Percentiles rank a stretch among this genome's conserved stretches.
Evolutionary conservation across 1,284 basidiomycete species (phyloP).

Genomic region (Schizophyllum amplum): DNA sequence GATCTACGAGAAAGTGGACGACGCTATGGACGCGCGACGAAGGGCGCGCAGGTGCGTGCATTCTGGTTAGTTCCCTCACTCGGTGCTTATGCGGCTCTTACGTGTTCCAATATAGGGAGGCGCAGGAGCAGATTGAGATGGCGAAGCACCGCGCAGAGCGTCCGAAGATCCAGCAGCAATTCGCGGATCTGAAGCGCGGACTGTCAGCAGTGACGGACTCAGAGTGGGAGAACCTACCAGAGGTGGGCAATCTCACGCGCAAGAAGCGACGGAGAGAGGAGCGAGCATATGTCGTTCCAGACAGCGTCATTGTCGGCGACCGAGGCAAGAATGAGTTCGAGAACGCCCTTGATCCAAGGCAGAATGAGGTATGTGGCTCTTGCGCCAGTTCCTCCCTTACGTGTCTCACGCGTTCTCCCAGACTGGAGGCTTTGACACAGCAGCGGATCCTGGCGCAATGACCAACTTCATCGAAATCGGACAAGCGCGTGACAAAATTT

Average conservation of each 20-base stretch:
- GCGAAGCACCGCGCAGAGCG: constrained; percentile 69
- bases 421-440: constrained; percentile 69
- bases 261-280: constrained; percentile 87
- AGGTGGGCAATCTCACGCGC: constrained; percentile 92
- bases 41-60: constrained; percentile 65
- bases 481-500: constrained; percentile 91
- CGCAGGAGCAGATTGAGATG: constrained; percentile 65
- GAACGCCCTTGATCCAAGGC: constrained; percentile 59
- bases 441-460: constrained; percentile 70
- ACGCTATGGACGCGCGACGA: constrained; percentile 84
- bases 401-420: constrained; percentile 17
- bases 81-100: constrained; percentile 22
- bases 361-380: constrained; percentile 50
- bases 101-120: constrained; percentile 46
- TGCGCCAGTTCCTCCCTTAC: background rate
- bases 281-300: constrained; percentile 83
- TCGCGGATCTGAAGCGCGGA: constrained; percentile 91
- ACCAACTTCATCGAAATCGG: constrained; percentile 98
- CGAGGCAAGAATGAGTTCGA: constrained; percentile 70
- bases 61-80: constrained; percentile 30
- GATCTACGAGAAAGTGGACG: constrained; percentile 89
- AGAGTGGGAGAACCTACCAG: constrained; percentile 94
- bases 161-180: constrained; percentile 90
- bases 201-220: constrained; percentile 80
- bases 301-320: constrained; percentile 86